Percentiles rank a stretch among this genome's conserved stretches.
Conservation (phyloP, 2,329 filamentous ascomycete species). For the Hirsutella thompsonii region DNA sequence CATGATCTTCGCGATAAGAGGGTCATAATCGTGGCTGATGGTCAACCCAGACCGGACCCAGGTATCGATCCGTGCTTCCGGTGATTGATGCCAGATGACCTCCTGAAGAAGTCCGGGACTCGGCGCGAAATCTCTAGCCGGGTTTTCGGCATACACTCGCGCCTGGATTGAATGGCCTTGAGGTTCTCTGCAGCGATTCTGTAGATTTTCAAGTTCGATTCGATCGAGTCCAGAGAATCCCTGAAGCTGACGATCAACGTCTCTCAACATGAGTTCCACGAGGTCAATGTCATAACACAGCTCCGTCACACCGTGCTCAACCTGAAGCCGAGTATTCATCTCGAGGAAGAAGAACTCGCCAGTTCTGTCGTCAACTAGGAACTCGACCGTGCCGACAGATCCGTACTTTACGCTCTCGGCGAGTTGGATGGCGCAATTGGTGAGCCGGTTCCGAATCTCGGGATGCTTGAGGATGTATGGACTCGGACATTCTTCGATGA, state of each 20-base stretch:
- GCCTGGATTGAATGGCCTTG: conserved; percentile 20
- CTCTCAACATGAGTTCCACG: conserved; percentile 35
- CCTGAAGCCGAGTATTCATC: conserved; percentile 52
- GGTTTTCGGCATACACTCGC: conserved; percentile 32
- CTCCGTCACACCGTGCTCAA: conserved; percentile 69
- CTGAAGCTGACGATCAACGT: conserved; percentile 10
- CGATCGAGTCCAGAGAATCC: conserved; percentile 4
- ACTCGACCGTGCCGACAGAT: conserved; percentile 30
- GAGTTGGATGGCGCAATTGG: conserved; percentile 2
- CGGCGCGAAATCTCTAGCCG: conserved; percentile 41
- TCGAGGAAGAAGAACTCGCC: conserved; percentile 46
- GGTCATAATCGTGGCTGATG: conserved; percentile 44
- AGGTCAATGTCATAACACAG: conserved; percentile 62
- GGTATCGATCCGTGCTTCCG: conserved; percentile 43
- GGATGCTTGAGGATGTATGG: conserved; percentile 34
- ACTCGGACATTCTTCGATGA: conserved; percentile 57
- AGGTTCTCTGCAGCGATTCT: conserved; percentile 3
- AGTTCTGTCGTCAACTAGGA: conserved; percentile 48
- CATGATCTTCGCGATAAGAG: conserved; percentile 47
- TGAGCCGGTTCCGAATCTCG: conserved; percentile 16
- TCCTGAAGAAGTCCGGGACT: conserved; percentile 45
- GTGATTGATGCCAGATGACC: conserved; percentile 36
- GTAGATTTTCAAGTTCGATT: not conserved
- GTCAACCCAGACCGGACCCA: conserved; percentile 46
- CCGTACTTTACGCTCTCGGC: conserved; percentile 3